These are phyloP conservation scores for Boletus reticuloceps DNA, from an alignment of 768 basidiomycete genomes.

Conservation along the genomic window DNA sequence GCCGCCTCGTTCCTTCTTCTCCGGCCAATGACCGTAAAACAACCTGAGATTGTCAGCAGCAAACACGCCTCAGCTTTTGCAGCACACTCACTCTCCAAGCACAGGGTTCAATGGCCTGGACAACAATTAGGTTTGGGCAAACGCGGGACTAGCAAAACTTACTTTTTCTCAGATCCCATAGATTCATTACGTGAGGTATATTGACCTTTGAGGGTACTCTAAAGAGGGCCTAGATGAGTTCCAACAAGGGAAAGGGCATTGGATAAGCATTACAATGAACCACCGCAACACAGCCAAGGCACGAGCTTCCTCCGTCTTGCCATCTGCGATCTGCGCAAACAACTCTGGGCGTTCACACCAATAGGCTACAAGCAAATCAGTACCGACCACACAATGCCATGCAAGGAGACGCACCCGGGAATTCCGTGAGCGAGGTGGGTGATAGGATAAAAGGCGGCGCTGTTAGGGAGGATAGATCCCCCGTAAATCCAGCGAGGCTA, in stretches of 20 bases:
- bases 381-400: neutral
- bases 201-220: constrained; percentile 93
- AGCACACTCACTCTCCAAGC: constrained; percentile 73
- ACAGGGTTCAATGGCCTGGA: constrained; percentile 91
- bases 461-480: constrained; percentile 81
- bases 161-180: constrained; percentile 98
- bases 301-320: constrained; percentile 68
- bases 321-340: constrained; percentile 84
- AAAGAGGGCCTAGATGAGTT: constrained; percentile 4
- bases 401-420: constrained; percentile 59
- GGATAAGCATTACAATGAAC: constrained; percentile 70
- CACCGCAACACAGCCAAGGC: constrained; percentile 83
- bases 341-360: constrained; percentile 95
- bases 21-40: constrained; percentile 90
- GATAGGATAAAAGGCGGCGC: constrained; percentile 92
- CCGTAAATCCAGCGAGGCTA: constrained; percentile 83
- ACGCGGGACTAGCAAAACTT: constrained; percentile 21
- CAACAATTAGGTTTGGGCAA: constrained; percentile 10
- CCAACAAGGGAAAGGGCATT: neutral
- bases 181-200: constrained; percentile 94
- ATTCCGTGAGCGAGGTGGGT: constrained; percentile 88
- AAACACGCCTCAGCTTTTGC: neutral
- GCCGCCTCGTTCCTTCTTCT: constrained; percentile 62
- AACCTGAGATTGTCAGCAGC: constrained; percentile 41
- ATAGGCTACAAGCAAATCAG: constrained; percentile 57